Conservation (phyloP, 176 grass and related monocot species). For the Oryza rufipogon region DNA sequence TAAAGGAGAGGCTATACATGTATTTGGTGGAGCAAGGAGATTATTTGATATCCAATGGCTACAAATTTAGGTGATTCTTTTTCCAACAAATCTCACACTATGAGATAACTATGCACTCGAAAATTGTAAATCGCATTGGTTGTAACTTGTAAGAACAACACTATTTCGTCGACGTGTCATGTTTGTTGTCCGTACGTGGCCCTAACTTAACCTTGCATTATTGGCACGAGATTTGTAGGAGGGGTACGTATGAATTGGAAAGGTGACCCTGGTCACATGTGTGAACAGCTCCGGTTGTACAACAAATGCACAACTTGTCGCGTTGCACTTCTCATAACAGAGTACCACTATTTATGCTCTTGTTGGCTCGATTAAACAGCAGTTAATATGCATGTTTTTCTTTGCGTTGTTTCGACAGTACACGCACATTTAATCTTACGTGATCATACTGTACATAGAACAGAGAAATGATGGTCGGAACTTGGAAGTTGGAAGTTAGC, state of each 20-base stretch:
- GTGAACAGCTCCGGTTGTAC: neutral
- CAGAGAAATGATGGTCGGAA: neutral
- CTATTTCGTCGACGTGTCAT: neutral
- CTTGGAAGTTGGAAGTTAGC: neutral
- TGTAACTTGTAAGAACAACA: neutral
- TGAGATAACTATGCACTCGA: too few relatives aligned
- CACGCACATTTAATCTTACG: neutral
- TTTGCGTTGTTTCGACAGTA: neutral
- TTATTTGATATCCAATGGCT: neutral
- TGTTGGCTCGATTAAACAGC: neutral
- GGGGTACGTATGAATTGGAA: neutral
- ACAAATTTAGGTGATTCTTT: neutral
- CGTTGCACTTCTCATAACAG: neutral
- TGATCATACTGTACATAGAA: neutral
- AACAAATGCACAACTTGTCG: conserved; percentile 10
- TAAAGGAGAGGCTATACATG: too few relatives aligned
- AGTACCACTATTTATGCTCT: neutral
- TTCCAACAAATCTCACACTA: neutral
- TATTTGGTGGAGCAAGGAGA: too few relatives aligned
- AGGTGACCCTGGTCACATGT: neutral
- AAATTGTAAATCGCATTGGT: neutral
- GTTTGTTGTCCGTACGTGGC: neutral
- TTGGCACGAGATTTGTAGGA: conserved; percentile 23
- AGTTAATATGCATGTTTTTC: neutral
- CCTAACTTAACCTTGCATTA: neutral